A percentile compares a stretch with the other conserved stretches of the same genome.
Evolutionary conservation across 2,329 filamentous ascomycete species (phyloP).

Genomic region (Penicillium crustosum): DNA sequence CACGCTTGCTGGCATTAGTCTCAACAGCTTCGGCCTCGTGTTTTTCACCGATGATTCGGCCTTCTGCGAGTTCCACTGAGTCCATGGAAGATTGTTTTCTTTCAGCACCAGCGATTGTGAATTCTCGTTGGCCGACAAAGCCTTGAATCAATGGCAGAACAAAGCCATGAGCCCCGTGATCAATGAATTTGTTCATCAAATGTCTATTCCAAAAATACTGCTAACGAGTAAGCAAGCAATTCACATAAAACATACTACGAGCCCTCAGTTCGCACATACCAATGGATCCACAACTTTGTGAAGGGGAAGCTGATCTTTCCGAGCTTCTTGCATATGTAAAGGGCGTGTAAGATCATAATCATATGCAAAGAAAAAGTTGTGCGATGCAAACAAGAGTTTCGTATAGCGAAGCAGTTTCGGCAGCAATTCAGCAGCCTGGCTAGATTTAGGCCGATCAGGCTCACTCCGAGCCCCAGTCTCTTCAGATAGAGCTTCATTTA

Average conservation of each 20-base stretch:
- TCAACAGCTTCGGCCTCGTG: slow-evolving; percentile 30
- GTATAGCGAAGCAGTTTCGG: slow-evolving; percentile 83
- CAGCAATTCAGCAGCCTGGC: slow-evolving; percentile 59
- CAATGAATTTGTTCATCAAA: slow-evolving; percentile 70
- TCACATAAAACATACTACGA: background rate
- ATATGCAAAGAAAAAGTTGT: slow-evolving; percentile 93
- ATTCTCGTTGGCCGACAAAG: slow-evolving; percentile 83
- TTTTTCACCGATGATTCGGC: slow-evolving; percentile 46
- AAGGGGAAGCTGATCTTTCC: slow-evolving; percentile 58
- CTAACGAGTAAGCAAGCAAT: slow-evolving; percentile 9
- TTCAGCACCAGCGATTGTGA: slow-evolving; percentile 61
- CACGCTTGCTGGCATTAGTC: slow-evolving; percentile 34
- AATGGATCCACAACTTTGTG: slow-evolving; percentile 70
- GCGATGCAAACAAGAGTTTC: slow-evolving; percentile 78
- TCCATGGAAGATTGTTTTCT: slow-evolving; percentile 11
- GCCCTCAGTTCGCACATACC: slow-evolving; percentile 36
- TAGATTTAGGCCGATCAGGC: slow-evolving; percentile 17
- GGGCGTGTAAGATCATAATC: slow-evolving; percentile 85
- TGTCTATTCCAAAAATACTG: slow-evolving; percentile 89
- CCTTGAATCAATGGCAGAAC: slow-evolving; percentile 86
- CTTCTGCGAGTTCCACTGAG: slow-evolving; percentile 25
- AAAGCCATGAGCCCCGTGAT: slow-evolving; percentile 68
- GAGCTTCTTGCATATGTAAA: slow-evolving; percentile 43
- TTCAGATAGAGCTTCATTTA: slow-evolving; percentile 7
- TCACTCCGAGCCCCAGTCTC: slow-evolving; percentile 11